These are phyloP conservation scores for Chenopodium quinoa DNA, from an alignment of 148 eudicot genomes.

Conservation along the genomic window DNA sequence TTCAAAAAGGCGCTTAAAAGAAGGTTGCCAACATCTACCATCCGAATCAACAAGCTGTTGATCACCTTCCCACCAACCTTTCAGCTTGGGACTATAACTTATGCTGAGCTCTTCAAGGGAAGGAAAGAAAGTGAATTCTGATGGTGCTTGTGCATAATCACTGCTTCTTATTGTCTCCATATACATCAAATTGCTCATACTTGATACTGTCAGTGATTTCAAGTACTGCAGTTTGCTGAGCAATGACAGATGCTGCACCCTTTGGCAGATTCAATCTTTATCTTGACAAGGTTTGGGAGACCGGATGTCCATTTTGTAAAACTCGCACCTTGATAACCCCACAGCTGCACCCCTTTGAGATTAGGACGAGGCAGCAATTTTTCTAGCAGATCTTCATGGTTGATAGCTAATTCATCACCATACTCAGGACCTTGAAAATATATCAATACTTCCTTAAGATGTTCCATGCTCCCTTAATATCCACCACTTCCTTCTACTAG, in stretches of 20 bases:
- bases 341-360: neutral
- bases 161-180: conserved; percentile 5
- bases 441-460: neutral
- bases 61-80: conserved; percentile 26
- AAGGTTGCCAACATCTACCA: neutral
- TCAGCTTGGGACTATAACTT: neutral
- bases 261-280: neutral
- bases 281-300: conserved; percentile 24
- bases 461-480: conserved; percentile 1
- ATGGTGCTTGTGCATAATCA: too few species aligned
- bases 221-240: conserved; percentile 9
- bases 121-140: conserved; percentile 13
- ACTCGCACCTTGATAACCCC: neutral
- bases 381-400: conserved; percentile 18
- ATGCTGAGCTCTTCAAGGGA: conserved; percentile 19
- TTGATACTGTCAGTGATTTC: neutral
- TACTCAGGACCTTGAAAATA: neutral
- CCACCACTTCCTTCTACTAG: neutral
- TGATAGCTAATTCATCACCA: neutral
- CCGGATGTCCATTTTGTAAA: conserved; percentile 17
- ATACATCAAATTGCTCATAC: conserved; percentile 18
- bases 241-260: conserved; percentile 5
- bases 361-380: conserved; percentile 10
- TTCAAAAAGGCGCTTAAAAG: conserved; percentile 8
- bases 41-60: neutral